Evolutionary conservation across 148 eudicot genomes (phyloP).

Genomic region (Camellia sinensis): DNA sequence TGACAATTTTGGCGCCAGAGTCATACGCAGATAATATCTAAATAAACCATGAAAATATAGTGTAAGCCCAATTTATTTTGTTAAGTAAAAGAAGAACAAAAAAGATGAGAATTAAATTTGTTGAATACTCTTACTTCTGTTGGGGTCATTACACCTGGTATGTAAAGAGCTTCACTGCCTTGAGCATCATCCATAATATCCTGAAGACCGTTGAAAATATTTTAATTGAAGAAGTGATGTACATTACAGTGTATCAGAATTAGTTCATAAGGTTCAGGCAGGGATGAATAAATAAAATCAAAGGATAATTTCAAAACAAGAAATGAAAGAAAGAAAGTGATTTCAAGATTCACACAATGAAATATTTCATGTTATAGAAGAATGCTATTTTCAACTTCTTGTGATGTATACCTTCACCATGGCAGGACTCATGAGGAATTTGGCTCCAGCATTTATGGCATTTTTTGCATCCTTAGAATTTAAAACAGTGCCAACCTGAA

Average conservation of each 20-base stretch:
- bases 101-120: neutral
- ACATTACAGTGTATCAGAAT: neutral
- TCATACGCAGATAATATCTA: constrained; percentile 68
- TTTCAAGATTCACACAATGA: neutral
- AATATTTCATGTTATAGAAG: neutral
- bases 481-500: constrained; percentile 83
- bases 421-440: constrained; percentile 93
- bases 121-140: constrained; percentile 56
- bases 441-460: constrained; percentile 68
- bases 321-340: neutral
- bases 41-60: constrained; percentile 18
- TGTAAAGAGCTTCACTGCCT: constrained; percentile 54
- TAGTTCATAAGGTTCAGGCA: neutral
- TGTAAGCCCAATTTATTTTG: neutral
- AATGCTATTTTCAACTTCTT: neutral
- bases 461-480: constrained; percentile 55
- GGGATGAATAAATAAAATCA: neutral
- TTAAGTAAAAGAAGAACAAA: too few species aligned
- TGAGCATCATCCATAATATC: constrained; percentile 45
- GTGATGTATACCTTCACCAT: constrained; percentile 45
- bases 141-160: constrained; percentile 96
- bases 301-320: neutral
- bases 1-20: constrained; percentile 75
- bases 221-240: neutral
- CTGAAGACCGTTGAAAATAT: constrained; percentile 29